Percentiles rank a stretch among this genome's conserved stretches.
Conservation (phyloP, 768 basidiomycete genomes). For the Russula dissimulans region DNA sequence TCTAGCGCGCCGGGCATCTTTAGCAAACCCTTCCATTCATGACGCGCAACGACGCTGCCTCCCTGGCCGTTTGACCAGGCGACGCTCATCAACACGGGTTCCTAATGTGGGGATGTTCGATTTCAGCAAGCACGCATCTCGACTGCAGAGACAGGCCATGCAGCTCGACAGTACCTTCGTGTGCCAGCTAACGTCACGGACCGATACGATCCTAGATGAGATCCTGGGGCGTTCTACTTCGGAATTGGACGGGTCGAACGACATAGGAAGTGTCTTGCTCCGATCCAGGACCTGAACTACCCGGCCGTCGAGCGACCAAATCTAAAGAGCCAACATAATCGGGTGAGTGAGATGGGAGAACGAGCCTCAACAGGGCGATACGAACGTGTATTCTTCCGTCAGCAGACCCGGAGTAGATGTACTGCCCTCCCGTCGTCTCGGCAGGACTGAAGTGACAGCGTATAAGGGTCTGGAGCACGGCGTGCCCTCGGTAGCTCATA, state of each 20-base stretch:
- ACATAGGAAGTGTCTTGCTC: conserved; percentile 57
- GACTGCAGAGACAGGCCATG: neutral
- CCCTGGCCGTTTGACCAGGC: conserved; percentile 67
- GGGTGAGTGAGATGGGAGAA: neutral
- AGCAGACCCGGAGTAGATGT: conserved; percentile 88
- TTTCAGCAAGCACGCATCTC: neutral
- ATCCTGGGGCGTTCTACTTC: conserved; percentile 30
- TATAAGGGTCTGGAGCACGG: conserved; percentile 84
- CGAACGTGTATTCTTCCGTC: conserved; percentile 80
- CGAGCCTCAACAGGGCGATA: neutral
- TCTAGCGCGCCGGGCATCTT: conserved; percentile 61
- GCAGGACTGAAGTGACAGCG: conserved; percentile 93
- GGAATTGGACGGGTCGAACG: conserved; percentile 60
- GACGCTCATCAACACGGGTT: conserved; percentile 87
- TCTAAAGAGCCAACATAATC: conserved; percentile 36
- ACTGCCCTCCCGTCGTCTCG: conserved; percentile 86
- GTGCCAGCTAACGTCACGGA: conserved; percentile 96
- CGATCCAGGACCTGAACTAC: conserved; percentile 81
- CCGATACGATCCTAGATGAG: conserved; percentile 39
- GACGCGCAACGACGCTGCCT: conserved; percentile 77
- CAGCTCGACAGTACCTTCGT: conserved; percentile 43
- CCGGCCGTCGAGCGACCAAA: conserved; percentile 91
- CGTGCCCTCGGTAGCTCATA: conserved; percentile 92
- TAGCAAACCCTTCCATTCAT: conserved; percentile 91
- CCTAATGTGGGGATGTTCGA: conserved; percentile 30